Evolutionary conservation across 2,329 filamentous ascomycete genomes (phyloP).

Genomic region (Penicillium sp.): DNA sequence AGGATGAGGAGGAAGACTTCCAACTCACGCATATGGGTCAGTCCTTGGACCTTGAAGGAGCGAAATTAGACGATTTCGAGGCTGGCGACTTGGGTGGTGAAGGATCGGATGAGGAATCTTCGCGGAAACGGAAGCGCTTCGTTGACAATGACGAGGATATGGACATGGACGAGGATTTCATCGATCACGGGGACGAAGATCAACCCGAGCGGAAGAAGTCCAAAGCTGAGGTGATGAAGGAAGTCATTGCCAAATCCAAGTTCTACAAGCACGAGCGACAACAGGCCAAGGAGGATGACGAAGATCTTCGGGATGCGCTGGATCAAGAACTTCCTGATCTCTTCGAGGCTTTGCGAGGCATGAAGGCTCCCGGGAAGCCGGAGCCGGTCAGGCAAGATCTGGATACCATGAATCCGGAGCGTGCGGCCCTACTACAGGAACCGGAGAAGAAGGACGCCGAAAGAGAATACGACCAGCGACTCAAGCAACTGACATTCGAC

Average conservation of each 20-base stretch:
- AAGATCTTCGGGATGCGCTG: conserved; percentile 75
- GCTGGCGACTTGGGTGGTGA: conserved; percentile 62
- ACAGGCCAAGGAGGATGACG: conserved; percentile 85
- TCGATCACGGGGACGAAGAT: conserved; percentile 49
- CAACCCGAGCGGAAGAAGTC: conserved; percentile 82
- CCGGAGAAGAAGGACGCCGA: conserved; percentile 65
- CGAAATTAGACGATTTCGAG: conserved; percentile 67
- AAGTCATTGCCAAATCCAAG: conserved; percentile 96
- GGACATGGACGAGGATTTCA: conserved; percentile 23
- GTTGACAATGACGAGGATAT: conserved; percentile 42
- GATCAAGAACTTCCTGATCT: conserved; percentile 78
- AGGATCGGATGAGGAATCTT: conserved; percentile 52
- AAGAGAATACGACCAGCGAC: conserved; percentile 78
- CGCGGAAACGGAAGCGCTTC: conserved; percentile 50
- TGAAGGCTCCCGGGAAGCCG: conserved; percentile 51
- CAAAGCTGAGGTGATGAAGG: conserved; percentile 96
- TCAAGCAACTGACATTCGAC: conserved; percentile 78
- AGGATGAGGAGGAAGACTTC: conserved; percentile 69
- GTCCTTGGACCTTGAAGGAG: conserved; percentile 60
- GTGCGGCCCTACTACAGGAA: conserved; percentile 56
- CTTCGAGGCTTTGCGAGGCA: conserved; percentile 61
- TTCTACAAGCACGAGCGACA: conserved; percentile 91
- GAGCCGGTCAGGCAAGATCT: conserved; percentile 43
- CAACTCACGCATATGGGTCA: conserved; percentile 79
- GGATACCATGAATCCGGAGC: conserved; percentile 57